A percentile compares a stretch with the other conserved stretches of the same genome.
phyloP scores from a whole-genome alignment of 139 green algal species.

The Chlorella ohadii region DNA sequence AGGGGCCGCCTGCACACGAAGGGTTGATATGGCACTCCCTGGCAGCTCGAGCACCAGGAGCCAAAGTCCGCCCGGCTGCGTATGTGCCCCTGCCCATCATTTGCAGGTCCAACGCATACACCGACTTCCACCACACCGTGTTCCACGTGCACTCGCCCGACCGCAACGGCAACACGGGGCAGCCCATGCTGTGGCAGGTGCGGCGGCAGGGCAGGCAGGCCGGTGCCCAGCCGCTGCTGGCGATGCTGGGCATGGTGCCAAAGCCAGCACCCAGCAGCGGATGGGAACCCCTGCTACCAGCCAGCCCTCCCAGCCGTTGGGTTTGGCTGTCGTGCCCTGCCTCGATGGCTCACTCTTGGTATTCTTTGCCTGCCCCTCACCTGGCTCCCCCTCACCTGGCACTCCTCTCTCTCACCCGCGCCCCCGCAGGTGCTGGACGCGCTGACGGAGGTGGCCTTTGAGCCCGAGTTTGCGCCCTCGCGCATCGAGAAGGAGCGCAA shows the following conservation, averaged over 20 bases:
- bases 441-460: slow-evolving; percentile 93
- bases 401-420: too few relatives aligned
- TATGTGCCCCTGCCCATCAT: too few relatives aligned
- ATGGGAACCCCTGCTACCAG: background rate
- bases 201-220: background rate
- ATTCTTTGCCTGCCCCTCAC: too few relatives aligned
- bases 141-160: slow-evolving; percentile 97
- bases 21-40: too few relatives aligned
- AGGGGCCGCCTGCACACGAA: too few relatives aligned
- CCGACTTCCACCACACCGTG: slow-evolving; percentile 99
- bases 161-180: slow-evolving; percentile 68
- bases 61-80: too few relatives aligned
- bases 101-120: slow-evolving; percentile 97
- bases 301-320: too few relatives aligned
- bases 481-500: slow-evolving; percentile 98
- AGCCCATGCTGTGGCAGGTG: slow-evolving; percentile 89
- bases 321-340: too few relatives aligned
- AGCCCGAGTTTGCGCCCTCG: slow-evolving; percentile 83
- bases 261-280: background rate
- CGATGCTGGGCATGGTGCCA: background rate
- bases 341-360: too few relatives aligned
- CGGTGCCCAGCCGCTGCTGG: background rate
- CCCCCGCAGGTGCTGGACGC: slow-evolving; percentile 89
- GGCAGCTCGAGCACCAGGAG: too few relatives aligned
- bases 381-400: too few relatives aligned